A percentile compares a stretch with the other conserved stretches of the same genome.
phyloP scores from a whole-genome alignment of 2,329 filamentous ascomycete species.

The Cladosporium sp. region DNA sequence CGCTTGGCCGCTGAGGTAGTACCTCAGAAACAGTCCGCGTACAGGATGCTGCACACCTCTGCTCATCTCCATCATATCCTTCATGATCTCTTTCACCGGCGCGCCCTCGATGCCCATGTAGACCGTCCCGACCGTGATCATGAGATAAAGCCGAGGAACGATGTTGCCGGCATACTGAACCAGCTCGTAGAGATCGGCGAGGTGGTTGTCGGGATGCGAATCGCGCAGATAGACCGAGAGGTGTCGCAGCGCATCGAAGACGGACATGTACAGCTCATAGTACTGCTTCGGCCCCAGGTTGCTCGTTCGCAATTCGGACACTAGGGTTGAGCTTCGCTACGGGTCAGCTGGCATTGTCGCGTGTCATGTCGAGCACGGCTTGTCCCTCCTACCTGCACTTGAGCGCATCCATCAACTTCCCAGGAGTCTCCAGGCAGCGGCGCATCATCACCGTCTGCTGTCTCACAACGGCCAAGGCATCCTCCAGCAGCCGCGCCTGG shows the following conservation, averaged over 20 bases:
- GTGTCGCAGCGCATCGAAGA: constrained; percentile 95
- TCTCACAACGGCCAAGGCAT: constrained; percentile 91
- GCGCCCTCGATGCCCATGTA: constrained; percentile 99
- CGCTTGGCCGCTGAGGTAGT: constrained; percentile 93
- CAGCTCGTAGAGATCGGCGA: constrained; percentile 94
- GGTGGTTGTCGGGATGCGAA: constrained; percentile 94
- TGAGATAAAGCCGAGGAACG: constrained; percentile 89
- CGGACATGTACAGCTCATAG: constrained; percentile 98
- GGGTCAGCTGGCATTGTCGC: constrained; percentile 17
- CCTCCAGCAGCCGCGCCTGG: constrained; percentile 85
- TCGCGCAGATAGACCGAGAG: constrained; percentile 94
- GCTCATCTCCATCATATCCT: constrained; percentile 99
- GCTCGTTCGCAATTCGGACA: constrained; percentile 96
- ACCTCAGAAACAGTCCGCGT: constrained; percentile 87
- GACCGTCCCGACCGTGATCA: constrained; percentile 98
- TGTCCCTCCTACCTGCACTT: constrained; percentile 80
- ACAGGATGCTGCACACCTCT: constrained; percentile 95
- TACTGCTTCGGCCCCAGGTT: constrained; percentile 98
- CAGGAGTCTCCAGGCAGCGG: constrained; percentile 91
- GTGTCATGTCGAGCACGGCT: constrained; percentile 17
- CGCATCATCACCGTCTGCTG: constrained; percentile 97
- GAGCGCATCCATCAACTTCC: constrained; percentile 98
- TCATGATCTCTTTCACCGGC: constrained; percentile 99
- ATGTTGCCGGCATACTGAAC: constrained; percentile 99
- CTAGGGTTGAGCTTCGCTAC: constrained; percentile 74